phyloP scores from a whole-genome alignment of 106 monocot species.

The Dendrobium catenatum region DNA sequence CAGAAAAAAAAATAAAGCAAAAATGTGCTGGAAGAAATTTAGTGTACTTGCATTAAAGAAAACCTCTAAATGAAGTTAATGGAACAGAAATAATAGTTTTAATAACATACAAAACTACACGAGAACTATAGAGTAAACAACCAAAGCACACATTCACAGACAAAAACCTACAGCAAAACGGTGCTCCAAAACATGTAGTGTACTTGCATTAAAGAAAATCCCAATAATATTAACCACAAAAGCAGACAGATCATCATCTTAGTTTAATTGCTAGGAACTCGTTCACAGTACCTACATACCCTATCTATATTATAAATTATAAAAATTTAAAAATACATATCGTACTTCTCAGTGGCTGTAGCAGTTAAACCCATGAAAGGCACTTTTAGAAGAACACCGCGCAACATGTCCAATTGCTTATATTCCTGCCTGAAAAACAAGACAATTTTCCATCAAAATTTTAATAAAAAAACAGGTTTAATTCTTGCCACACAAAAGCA shows the following conservation, averaged over 20 bases:
- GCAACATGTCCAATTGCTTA: constrained; percentile 68
- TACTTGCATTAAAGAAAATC: not conserved
- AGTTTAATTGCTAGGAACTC: not conserved
- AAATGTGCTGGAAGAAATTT: too few relatives aligned
- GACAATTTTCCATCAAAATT: not conserved
- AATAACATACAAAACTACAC: too few relatives aligned
- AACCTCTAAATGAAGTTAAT: not conserved
- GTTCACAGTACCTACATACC: not conserved
- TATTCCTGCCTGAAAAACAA: constrained; percentile 71
- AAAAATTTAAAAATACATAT: not conserved
- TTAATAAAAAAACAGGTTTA: not conserved
- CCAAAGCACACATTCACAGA: not conserved
- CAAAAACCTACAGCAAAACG: not conserved
- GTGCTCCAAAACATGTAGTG: not conserved
- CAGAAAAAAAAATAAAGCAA: not conserved
- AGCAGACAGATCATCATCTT: not conserved
- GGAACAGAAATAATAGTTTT: too few relatives aligned
- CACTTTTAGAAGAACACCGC: constrained; percentile 43
- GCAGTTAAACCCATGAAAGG: constrained; percentile 94
- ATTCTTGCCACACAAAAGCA: not conserved
- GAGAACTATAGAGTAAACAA: too few relatives aligned
- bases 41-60: not conserved
- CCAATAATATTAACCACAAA: not conserved
- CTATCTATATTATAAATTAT: not conserved
- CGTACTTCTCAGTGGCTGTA: constrained; percentile 88